phyloP scores from a whole-genome alignment of 2,329 filamentous ascomycete species.

The Sporothrix pseudoabietina region DNA sequence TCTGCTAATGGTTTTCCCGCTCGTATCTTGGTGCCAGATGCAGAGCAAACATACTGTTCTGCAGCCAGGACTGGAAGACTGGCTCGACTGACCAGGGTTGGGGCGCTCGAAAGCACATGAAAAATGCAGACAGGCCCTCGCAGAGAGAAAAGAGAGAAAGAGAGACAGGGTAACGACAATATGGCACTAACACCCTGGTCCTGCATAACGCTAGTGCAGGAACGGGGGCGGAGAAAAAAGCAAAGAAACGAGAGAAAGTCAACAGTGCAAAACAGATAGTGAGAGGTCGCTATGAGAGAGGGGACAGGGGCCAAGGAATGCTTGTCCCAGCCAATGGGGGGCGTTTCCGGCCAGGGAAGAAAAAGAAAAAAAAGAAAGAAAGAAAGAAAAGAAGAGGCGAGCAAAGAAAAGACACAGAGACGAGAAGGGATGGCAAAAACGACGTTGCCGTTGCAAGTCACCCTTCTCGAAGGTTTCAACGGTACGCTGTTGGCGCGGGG shows the following conservation, averaged over 20 bases:
- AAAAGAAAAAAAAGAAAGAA: neutral
- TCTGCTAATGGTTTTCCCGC: conserved; percentile 7
- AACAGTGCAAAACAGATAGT: neutral
- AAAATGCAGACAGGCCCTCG: neutral
- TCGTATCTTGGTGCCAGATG: neutral
- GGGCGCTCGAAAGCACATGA: conserved; percentile 17
- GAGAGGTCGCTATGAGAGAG: neutral
- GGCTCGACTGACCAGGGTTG: neutral
- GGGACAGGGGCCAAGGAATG: neutral
- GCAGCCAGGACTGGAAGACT: neutral
- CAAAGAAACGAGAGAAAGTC: neutral
- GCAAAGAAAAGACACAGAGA: neutral
- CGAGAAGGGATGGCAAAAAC: neutral
- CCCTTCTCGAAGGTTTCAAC: neutral
- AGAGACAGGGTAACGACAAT: neutral
- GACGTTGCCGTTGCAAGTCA: neutral
- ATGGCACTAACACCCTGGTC: conserved; percentile 19
- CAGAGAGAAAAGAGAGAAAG: neutral
- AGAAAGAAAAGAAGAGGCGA: neutral
- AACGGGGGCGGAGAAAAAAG: conserved; percentile 28
- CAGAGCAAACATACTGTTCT: neutral
- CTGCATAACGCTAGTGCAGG: conserved; percentile 32
- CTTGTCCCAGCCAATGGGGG: conserved; percentile 8
- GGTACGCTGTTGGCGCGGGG: neutral
- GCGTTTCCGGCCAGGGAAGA: neutral